A percentile compares a stretch with the other conserved stretches of the same genome.
phyloP scores from a whole-genome alignment of 495 filamentous ascomycete species.

The Aspergillus cristatus region DNA sequence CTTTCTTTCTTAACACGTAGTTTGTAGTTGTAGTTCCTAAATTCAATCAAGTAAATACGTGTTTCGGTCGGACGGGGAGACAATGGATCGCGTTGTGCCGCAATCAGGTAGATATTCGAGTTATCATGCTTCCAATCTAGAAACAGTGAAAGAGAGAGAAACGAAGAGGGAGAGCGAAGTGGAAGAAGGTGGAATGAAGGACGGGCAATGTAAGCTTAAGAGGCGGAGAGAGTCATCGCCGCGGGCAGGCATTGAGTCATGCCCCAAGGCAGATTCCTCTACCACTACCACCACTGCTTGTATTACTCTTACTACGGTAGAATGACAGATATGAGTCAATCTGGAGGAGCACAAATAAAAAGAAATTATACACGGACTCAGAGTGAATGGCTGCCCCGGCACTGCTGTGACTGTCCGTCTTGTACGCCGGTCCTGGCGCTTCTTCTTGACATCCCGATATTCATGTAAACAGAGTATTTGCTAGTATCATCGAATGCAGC shows the following conservation, averaged over 20 bases:
- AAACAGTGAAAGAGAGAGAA: slow-evolving; percentile 4
- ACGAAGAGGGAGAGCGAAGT: neutral
- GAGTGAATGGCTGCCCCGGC: too few species aligned
- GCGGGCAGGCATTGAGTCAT: too few species aligned
- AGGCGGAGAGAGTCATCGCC: slow-evolving; percentile 26
- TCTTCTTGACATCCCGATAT: too few species aligned
- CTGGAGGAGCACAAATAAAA: too few species aligned
- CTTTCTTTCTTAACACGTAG: neutral
- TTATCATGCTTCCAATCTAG: slow-evolving; percentile 34
- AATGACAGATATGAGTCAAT: too few species aligned
- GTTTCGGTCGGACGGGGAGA: slow-evolving; percentile 9
- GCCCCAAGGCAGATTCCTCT: too few species aligned
- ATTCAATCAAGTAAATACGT: neutral
- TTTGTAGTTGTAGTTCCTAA: neutral
- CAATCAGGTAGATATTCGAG: slow-evolving; percentile 35
- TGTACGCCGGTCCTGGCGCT: too few species aligned
- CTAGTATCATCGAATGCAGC: slow-evolving; percentile 1
- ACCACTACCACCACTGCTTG: too few species aligned
- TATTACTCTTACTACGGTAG: too few species aligned
- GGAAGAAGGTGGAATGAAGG: neutral
- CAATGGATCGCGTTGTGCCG: slow-evolving; percentile 20
- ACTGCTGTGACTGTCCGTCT: too few species aligned
- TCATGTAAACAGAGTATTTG: too few species aligned
- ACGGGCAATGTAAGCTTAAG: slow-evolving; percentile 26
- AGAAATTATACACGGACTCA: too few species aligned